These are phyloP conservation scores for Fonsecaea pedrosoi DNA, from an alignment of 2,329 filamentous ascomycete species.

Conservation along the genomic window DNA sequence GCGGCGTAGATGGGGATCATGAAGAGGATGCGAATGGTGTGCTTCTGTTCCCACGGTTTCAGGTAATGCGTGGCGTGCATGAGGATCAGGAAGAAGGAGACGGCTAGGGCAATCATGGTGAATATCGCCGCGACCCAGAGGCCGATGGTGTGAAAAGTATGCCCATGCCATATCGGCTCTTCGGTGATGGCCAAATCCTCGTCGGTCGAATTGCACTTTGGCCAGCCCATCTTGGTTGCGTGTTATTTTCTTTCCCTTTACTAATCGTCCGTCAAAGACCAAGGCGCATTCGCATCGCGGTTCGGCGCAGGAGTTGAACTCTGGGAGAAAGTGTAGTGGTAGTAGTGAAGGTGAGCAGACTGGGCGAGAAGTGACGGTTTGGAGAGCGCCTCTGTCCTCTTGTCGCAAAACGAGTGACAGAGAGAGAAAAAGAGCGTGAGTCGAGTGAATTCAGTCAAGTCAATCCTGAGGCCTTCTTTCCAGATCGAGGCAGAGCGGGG, in stretches of 20 bases:
- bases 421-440: neutral
- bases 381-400: conserved; percentile 4
- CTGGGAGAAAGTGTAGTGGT: neutral
- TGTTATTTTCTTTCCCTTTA: neutral
- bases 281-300: conserved; percentile 21
- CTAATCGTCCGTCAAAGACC: neutral
- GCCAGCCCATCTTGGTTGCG: conserved; percentile 49
- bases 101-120: conserved; percentile 56
- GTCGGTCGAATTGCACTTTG: conserved; percentile 59
- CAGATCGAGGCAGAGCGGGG: conserved; percentile 3
- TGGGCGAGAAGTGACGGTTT: neutral
- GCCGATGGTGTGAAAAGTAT: conserved; percentile 65
- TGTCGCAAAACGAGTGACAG: conserved; percentile 23
- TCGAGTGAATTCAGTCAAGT: neutral
- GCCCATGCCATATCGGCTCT: conserved; percentile 57
- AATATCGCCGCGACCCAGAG: conserved; percentile 62
- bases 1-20: conserved; percentile 84
- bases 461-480: neutral
- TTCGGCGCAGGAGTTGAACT: conserved; percentile 5
- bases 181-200: conserved; percentile 54
- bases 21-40: conserved; percentile 84
- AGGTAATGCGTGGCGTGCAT: conserved; percentile 66
- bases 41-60: conserved; percentile 65
- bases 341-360: conserved; percentile 1
- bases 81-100: conserved; percentile 62